phyloP scores from a whole-genome alignment of 805 yeast genomes.

The Ogataea saltuana region DNA sequence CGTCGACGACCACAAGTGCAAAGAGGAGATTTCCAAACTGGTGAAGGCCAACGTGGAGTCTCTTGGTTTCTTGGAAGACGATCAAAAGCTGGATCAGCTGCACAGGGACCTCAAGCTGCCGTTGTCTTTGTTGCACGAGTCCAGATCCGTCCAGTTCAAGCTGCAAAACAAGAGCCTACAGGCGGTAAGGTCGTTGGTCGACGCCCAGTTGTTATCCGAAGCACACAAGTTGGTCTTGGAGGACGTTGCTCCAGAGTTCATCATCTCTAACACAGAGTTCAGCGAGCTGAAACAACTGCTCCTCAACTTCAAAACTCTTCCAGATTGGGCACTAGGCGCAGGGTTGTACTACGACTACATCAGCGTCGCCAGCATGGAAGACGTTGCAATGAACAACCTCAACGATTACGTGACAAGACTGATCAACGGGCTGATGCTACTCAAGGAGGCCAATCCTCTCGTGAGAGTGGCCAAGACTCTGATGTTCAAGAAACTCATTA shows the following conservation, averaged over 20 bases:
- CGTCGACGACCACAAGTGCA: constrained; percentile 45
- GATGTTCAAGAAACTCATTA: constrained; percentile 52
- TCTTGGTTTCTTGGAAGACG: constrained; percentile 31
- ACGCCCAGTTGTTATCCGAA: constrained; percentile 57
- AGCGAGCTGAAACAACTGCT: constrained; percentile 39
- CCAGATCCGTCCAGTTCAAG: constrained; percentile 59
- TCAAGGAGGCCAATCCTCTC: constrained; percentile 38
- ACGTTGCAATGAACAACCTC: constrained; percentile 21
- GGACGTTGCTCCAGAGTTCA: constrained; percentile 70
- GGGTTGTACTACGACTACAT: constrained; percentile 57
- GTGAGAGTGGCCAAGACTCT: constrained; percentile 52
- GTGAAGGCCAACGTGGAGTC: constrained; percentile 38
- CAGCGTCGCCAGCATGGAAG: constrained; percentile 26
- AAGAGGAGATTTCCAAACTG: constrained; percentile 40
- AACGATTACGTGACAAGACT: constrained; percentile 39
- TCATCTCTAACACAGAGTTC: constrained; percentile 47
- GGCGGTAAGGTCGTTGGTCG: constrained; percentile 61
- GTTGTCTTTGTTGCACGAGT: constrained; percentile 46
- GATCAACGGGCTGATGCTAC: constrained; percentile 46
- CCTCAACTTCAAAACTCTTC: constrained; percentile 43
- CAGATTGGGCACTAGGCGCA: constrained; percentile 58
- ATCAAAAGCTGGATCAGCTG: constrained; percentile 38
- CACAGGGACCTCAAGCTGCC: constrained; percentile 50
- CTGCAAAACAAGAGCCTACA: constrained; percentile 51
- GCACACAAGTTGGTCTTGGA: constrained; percentile 62